A percentile compares a stretch with the other conserved stretches of the same genome.
Conservation (phyloP, 2,329 filamentous ascomycete species). For the Akanthomyces muscarius region DNA sequence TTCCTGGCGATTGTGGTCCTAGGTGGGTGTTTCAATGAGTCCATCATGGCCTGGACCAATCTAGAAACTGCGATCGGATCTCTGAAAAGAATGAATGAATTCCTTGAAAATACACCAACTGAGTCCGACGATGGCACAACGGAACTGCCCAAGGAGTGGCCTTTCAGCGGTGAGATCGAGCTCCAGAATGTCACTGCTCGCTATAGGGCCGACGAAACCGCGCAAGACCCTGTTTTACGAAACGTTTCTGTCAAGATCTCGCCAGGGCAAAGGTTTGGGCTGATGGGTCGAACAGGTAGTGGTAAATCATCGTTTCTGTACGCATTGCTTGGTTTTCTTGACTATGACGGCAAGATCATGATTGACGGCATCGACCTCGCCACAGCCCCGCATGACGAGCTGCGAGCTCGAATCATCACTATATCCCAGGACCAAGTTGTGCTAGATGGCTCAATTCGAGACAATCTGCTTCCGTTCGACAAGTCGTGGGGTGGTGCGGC, state of each 20-base stretch:
- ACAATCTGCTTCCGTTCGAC: not conserved
- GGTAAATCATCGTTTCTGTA: conserved; percentile 9
- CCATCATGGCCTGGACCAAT: not conserved
- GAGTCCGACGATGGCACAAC: not conserved
- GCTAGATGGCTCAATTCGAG: conserved; percentile 10
- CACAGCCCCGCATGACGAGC: not conserved
- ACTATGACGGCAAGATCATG: not conserved
- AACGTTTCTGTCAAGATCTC: not conserved
- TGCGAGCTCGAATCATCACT: conserved; percentile 11
- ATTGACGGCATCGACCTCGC: conserved; percentile 9
- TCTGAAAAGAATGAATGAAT: not conserved
- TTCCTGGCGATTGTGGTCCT: not conserved
- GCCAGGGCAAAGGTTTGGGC: not conserved
- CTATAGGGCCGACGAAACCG: not conserved
- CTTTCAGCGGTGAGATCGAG: not conserved
- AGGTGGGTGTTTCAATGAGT: not conserved
- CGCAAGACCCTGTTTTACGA: not conserved
- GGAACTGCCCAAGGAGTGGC: not conserved
- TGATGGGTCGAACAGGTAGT: conserved; percentile 1
- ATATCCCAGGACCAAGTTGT: conserved; percentile 23
- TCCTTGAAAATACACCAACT: not conserved
- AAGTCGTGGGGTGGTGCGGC: not conserved
- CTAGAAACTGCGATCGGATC: conserved; percentile 3
- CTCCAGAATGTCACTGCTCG: not conserved
- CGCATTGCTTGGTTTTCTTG: not conserved